These are phyloP conservation scores for Rauvolfia tetraphylla DNA, from an alignment of 257 asterid species.

Conservation along the genomic window DNA sequence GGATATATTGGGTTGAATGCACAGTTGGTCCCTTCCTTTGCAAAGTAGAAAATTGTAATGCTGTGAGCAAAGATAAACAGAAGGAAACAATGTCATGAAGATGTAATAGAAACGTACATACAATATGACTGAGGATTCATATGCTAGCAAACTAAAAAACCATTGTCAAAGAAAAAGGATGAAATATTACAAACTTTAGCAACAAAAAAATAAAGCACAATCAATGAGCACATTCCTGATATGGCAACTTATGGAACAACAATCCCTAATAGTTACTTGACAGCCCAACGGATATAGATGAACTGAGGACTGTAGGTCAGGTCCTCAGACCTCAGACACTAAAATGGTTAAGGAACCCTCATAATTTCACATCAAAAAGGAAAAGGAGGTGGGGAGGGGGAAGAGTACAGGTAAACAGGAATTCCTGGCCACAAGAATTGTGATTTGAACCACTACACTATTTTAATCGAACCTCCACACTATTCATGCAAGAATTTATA, in stretches of 20 bases:
- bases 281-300: not conserved
- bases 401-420: not conserved
- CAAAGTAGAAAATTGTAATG: conserved; percentile 72
- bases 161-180: not conserved
- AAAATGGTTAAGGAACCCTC: not conserved
- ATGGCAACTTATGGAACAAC: not conserved
- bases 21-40: conserved; percentile 69
- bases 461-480: not conserved
- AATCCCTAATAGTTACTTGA: not conserved
- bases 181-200: not conserved
- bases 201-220: not conserved
- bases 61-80: conserved; percentile 40
- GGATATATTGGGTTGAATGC: conserved; percentile 63
- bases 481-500: not conserved
- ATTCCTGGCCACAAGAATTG: not conserved
- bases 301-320: not conserved
- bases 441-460: too few species aligned
- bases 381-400: too few species aligned
- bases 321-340: not conserved
- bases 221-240: not conserved
- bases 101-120: not conserved
- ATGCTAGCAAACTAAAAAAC: not conserved
- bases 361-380: not conserved
- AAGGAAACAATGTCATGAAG: conserved; percentile 12
- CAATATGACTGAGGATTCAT: conserved; percentile 3